These are phyloP conservation scores for Deuterostichococcus epilithicus DNA, from an alignment of 139 green algal genomes.

Conservation along the genomic window DNA sequence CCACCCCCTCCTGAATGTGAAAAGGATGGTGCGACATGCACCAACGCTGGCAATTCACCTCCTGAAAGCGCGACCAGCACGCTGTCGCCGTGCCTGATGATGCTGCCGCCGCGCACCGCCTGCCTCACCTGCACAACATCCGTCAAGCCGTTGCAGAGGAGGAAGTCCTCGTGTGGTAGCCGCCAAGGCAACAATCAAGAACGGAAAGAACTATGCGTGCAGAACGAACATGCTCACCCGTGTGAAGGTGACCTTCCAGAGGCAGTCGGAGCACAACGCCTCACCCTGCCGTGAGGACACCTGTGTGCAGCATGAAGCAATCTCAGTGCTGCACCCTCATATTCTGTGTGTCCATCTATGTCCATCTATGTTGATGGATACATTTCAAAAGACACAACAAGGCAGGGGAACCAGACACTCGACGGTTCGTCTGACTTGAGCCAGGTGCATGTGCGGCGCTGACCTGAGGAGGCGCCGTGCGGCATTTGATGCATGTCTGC, in stretches of 20 bases:
- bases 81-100: slow-evolving; percentile 36
- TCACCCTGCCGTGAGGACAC: slow-evolving; percentile 44
- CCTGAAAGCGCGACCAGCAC: slow-evolving; percentile 59
- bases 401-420: too few relatives aligned
- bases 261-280: slow-evolving; percentile 49
- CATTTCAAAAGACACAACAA: too few relatives aligned
- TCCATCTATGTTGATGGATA: too few relatives aligned
- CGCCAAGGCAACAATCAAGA: neutral
- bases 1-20: neutral
- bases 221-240: slow-evolving; percentile 22
- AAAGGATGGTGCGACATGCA: neutral
- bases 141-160: too few relatives aligned
- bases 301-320: slow-evolving; percentile 17
- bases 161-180: neutral
- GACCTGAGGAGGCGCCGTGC: too few relatives aligned
- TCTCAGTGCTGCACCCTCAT: too few relatives aligned
- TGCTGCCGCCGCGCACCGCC: slow-evolving; percentile 26
- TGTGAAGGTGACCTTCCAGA: slow-evolving; percentile 38
- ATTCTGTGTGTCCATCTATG: too few relatives aligned
- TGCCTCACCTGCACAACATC: slow-evolving; percentile 24
- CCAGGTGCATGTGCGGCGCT: too few relatives aligned
- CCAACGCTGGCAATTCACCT: slow-evolving; percentile 10
- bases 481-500: too few relatives aligned
- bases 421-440: too few relatives aligned
- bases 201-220: neutral